These are phyloP conservation scores for Cornus suecica DNA, from an alignment of 148 eudicot genomes.

Conservation along the genomic window DNA sequence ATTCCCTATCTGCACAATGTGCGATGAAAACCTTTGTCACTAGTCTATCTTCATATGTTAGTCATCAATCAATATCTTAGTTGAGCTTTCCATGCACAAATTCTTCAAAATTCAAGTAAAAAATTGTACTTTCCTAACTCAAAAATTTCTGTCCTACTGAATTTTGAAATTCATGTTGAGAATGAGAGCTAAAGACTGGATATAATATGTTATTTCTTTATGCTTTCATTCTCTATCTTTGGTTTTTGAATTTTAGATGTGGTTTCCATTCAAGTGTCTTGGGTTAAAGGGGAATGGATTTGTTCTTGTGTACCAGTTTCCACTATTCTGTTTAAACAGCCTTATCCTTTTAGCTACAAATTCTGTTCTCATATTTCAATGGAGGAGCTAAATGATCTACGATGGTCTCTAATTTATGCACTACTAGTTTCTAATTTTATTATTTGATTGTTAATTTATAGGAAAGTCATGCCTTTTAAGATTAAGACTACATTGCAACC, in stretches of 20 bases:
- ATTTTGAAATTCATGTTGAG: background rate
- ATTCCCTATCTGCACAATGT: no score
- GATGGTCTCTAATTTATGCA: constrained; percentile 10
- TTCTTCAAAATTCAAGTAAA: background rate
- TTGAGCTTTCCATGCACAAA: background rate
- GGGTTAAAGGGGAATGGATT: background rate
- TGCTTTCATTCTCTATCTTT: background rate
- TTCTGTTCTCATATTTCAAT: background rate
- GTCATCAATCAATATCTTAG: background rate
- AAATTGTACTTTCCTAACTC: background rate
- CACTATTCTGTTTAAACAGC: no score
- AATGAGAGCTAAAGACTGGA: background rate
- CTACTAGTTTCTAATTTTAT: constrained; percentile 24
- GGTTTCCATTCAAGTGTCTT: background rate
- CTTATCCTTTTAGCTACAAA: background rate
- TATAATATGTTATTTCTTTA: no score
- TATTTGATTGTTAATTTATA: constrained; percentile 27
- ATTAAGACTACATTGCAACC: constrained; percentile 32
- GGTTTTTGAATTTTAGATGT: background rate
- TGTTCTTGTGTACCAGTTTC: background rate
- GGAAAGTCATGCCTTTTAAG: constrained; percentile 31
- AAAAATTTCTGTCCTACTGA: background rate
- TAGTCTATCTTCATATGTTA: no score
- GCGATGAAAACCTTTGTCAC: no score
- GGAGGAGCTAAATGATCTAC: constrained; percentile 5